These are phyloP conservation scores for Microdochium trichocladiopsis DNA, from an alignment of 2,329 filamentous ascomycete genomes.

Conservation along the genomic window DNA sequence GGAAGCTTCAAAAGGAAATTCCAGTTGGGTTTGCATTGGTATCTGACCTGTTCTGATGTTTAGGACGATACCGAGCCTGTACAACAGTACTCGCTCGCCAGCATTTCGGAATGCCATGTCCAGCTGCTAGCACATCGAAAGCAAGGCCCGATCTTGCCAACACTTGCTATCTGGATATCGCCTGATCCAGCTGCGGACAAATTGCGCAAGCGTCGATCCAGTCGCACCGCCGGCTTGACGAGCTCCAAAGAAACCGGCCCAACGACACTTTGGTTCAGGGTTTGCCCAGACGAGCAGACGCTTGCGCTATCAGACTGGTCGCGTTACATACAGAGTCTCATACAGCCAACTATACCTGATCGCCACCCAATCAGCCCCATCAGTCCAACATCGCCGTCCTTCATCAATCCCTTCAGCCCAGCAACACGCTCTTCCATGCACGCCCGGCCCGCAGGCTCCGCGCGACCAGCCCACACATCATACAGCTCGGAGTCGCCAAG, in stretches of 20 bases:
- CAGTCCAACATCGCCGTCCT: constrained; percentile 45
- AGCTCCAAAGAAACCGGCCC: constrained; percentile 40
- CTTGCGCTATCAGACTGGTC: constrained; percentile 53
- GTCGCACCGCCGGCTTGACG: constrained; percentile 51
- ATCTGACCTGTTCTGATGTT: constrained; percentile 8
- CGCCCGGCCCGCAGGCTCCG: neutral
- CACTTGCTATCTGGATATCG: constrained; percentile 49
- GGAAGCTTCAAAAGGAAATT: too few relatives aligned
- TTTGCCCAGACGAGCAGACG: constrained; percentile 39
- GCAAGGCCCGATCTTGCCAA: constrained; percentile 51
- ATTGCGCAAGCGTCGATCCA: constrained; percentile 57
- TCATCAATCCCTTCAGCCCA: constrained; percentile 42
- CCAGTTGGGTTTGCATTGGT: too few relatives aligned
- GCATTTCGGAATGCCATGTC: constrained; percentile 49
- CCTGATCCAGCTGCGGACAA: constrained; percentile 47
- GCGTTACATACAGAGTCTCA: constrained; percentile 37
- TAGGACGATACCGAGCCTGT: constrained; percentile 47
- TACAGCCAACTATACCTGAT: constrained; percentile 31
- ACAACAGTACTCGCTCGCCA: constrained; percentile 44
- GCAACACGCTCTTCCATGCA: neutral
- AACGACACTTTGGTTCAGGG: constrained; percentile 49
- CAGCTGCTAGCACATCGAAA: constrained; percentile 55
- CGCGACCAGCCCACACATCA: constrained; percentile 38
- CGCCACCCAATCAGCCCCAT: constrained; percentile 39
- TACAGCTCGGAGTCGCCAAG: constrained; percentile 53